Evolutionary conservation across 768 basidiomycete species (phyloP).

Genomic region (Rhodosporidiobolus sp.): DNA sequence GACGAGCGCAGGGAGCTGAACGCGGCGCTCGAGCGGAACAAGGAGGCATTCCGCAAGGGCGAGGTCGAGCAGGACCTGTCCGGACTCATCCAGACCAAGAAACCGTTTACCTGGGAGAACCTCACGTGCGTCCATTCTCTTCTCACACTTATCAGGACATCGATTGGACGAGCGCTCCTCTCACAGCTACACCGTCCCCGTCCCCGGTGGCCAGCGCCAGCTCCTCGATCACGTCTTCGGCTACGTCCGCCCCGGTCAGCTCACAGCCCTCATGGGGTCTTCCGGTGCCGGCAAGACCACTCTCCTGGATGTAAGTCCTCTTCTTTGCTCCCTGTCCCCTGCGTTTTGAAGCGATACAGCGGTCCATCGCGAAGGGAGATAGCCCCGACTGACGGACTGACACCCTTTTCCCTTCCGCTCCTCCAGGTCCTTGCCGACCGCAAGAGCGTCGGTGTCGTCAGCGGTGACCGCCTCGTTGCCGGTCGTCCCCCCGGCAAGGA

Average conservation of each 20-base stretch:
- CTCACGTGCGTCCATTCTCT: slow-evolving; percentile 46
- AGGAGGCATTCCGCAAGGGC: slow-evolving; percentile 33
- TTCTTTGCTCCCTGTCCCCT: too few relatives aligned
- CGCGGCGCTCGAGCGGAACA: slow-evolving; percentile 51
- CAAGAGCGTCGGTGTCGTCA: slow-evolving; percentile 52
- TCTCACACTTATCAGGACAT: neutral
- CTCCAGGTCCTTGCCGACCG: slow-evolving; percentile 39
- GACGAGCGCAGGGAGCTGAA: slow-evolving; percentile 46
- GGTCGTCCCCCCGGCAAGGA: slow-evolving; percentile 48
- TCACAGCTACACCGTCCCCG: slow-evolving; percentile 12
- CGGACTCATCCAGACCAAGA: slow-evolving; percentile 1
- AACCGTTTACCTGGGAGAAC: slow-evolving; percentile 48
- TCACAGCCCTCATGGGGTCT: slow-evolving; percentile 54
- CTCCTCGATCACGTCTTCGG: slow-evolving; percentile 47
- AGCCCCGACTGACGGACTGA: too few relatives aligned
- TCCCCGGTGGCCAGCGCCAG: slow-evolving; percentile 27
- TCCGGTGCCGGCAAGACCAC: slow-evolving; percentile 53
- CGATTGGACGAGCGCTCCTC: neutral
- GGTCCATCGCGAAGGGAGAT: too few relatives aligned
- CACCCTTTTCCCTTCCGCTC: too few relatives aligned
- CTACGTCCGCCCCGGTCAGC: slow-evolving; percentile 50
- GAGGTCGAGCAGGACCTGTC: slow-evolving; percentile 28
- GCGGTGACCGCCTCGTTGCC: slow-evolving; percentile 52
- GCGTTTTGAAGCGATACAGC: too few relatives aligned
- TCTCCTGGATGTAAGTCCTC: slow-evolving; percentile 30